phyloP scores from a whole-genome alignment of 148 eudicot species.

The Vaccinium myrtillus region DNA sequence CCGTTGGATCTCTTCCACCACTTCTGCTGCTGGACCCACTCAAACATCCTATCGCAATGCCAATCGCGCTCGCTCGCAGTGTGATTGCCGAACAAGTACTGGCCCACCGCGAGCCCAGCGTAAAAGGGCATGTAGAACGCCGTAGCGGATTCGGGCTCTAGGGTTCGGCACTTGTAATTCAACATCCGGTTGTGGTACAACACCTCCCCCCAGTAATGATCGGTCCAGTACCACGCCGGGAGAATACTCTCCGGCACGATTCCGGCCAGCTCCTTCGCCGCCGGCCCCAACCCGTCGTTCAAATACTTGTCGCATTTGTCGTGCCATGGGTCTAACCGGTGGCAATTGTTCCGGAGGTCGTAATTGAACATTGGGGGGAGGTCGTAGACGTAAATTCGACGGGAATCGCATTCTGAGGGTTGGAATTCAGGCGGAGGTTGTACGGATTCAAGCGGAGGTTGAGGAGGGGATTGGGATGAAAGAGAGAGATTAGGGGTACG shows the following conservation, averaged over 20 bases:
- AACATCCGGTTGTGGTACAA: slow-evolving; percentile 59
- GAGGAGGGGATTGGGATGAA: background rate
- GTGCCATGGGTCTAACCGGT: slow-evolving; percentile 49
- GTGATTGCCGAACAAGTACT: slow-evolving; percentile 42
- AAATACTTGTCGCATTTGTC: slow-evolving; percentile 54
- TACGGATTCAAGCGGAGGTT: background rate
- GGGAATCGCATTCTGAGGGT: slow-evolving; percentile 11
- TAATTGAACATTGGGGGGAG: slow-evolving; percentile 56
- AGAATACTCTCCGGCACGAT: slow-evolving; percentile 38
- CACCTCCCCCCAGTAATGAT: slow-evolving; percentile 61
- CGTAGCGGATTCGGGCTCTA: slow-evolving; percentile 53
- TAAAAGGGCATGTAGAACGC: slow-evolving; percentile 84
- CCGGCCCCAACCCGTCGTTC: slow-evolving; percentile 64
- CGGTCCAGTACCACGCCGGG: slow-evolving; percentile 62
- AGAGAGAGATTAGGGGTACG: slow-evolving; percentile 31
- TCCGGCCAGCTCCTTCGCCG: slow-evolving; percentile 17
- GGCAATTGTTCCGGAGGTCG: slow-evolving; percentile 50
- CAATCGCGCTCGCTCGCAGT: slow-evolving; percentile 41
- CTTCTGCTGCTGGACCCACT: slow-evolving; percentile 44
- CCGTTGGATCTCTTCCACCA: slow-evolving; percentile 46
- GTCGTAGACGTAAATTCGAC: slow-evolving; percentile 60
- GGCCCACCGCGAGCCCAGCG: slow-evolving; percentile 66
- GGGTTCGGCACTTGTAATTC: slow-evolving; percentile 51
- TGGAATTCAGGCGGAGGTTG: background rate
- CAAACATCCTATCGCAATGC: slow-evolving; percentile 43